A percentile compares a stretch with the other conserved stretches of the same genome.
These are phyloP conservation scores for Prinsepia uniflora DNA, from an alignment of 306 rosid genomes.

Conservation along the genomic window DNA sequence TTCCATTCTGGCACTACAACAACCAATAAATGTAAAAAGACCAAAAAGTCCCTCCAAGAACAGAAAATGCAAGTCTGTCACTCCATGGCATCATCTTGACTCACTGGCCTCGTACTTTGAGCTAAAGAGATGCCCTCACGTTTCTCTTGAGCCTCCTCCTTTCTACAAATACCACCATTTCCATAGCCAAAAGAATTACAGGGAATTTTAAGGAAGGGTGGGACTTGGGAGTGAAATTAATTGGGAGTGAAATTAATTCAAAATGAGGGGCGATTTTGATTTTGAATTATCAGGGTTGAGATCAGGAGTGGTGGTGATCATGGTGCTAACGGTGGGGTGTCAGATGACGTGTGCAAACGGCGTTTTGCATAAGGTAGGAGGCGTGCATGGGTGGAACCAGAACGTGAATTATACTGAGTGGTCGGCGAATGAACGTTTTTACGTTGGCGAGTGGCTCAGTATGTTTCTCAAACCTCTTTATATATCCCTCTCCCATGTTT, in stretches of 20 bases:
- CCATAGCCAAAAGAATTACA: background rate
- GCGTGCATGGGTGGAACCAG: slow-evolving; percentile 45
- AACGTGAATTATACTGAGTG: slow-evolving; percentile 62
- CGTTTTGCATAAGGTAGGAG: slow-evolving; percentile 61
- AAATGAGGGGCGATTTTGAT: background rate
- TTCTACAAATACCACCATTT: background rate
- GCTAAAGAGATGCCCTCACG: background rate
- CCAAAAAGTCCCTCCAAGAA: background rate
- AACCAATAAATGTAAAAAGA: background rate
- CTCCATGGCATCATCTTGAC: background rate
- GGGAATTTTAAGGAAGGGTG: background rate
- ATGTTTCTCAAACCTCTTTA: too few species aligned
- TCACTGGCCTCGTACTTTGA: background rate
- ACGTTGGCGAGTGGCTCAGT: slow-evolving; percentile 83
- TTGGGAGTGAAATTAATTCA: background rate
- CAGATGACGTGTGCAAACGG: background rate
- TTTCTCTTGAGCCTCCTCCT: background rate
- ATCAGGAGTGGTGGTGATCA: background rate
- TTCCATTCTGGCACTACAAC: too few species aligned
- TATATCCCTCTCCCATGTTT: background rate
- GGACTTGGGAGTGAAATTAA: too few species aligned
- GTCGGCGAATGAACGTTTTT: slow-evolving; percentile 41
- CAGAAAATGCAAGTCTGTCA: background rate
- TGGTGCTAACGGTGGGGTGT: slow-evolving; percentile 10
- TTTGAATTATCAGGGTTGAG: background rate